Evolutionary conservation across 2,329 filamentous ascomycete genomes (phyloP).

Genomic region (Hymenoscyphus infarciens): DNA sequence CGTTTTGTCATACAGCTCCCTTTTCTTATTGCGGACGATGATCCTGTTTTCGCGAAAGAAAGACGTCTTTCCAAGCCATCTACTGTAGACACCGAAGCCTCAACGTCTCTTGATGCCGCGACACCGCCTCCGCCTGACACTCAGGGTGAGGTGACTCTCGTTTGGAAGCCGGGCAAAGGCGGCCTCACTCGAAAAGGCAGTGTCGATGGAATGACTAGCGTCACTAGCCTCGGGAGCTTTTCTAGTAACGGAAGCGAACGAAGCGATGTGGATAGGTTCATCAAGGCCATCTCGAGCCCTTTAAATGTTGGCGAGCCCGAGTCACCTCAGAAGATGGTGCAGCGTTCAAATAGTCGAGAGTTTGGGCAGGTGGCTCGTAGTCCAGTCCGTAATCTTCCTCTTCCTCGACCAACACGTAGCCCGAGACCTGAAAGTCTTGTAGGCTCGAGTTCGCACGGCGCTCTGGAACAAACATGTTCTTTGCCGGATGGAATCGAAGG

Average conservation of each 20-base stretch:
- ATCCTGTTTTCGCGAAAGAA: slow-evolving; percentile 5
- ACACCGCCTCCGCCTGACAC: slow-evolving; percentile 18
- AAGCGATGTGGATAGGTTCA: slow-evolving; percentile 67
- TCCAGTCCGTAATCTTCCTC: slow-evolving; percentile 13
- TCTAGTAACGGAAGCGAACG: slow-evolving; percentile 33
- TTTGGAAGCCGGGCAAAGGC: slow-evolving; percentile 44
- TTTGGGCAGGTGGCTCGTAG: slow-evolving; percentile 23
- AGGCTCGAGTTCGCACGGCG: slow-evolving; percentile 25
- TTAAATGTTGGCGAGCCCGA: slow-evolving; percentile 42
- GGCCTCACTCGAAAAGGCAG: slow-evolving; percentile 23
- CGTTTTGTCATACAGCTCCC: slow-evolving; percentile 77
- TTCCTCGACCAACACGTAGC: not conserved
- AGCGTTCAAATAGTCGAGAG: slow-evolving; percentile 23
- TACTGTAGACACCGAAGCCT: not conserved
- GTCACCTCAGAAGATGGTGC: slow-evolving; percentile 20
- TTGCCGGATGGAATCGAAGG: slow-evolving; percentile 38
- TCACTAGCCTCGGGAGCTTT: slow-evolving; percentile 28
- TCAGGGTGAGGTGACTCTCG: slow-evolving; percentile 57
- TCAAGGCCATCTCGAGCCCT: slow-evolving; percentile 66
- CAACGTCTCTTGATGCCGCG: not conserved
- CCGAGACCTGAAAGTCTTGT: slow-evolving; percentile 11
- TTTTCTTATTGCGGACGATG: slow-evolving; percentile 58
- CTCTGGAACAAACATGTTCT: slow-evolving; percentile 22
- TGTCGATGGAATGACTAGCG: slow-evolving; percentile 26
- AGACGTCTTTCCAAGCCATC: not conserved